These are phyloP conservation scores for Sequoia sempervirens DNA, from an alignment of 75 land plant species.

Conservation along the genomic window DNA sequence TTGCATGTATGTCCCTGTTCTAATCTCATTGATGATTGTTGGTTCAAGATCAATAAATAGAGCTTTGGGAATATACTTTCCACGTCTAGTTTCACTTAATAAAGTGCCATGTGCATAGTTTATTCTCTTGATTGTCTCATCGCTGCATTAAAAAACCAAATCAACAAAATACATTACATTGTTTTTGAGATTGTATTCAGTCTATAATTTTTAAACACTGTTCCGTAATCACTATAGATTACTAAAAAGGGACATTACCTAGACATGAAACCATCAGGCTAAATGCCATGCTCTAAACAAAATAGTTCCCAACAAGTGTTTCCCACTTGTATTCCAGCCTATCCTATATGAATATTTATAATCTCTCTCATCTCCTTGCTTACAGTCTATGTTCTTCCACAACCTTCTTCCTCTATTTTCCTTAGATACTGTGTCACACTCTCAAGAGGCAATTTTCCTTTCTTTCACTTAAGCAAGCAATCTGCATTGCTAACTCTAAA, in stretches of 20 bases:
- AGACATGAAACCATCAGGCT: conserved; percentile 18
- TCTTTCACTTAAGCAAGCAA: background rate
- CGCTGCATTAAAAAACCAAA: background rate
- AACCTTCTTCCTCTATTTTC: background rate
- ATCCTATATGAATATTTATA: conserved; percentile 22
- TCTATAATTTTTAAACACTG: background rate
- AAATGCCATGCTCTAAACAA: conserved; percentile 19
- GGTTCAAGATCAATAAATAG: conserved; percentile 56
- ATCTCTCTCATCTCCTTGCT: conserved; percentile 26
- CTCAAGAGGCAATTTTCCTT: background rate
- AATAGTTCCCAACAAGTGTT: conserved; percentile 31
- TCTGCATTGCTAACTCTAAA: background rate
- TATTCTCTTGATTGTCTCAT: conserved; percentile 14
- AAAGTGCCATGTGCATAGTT: conserved; percentile 51
- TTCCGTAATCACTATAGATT: background rate
- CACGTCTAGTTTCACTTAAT: conserved; percentile 50
- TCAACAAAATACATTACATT: background rate
- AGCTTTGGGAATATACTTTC: conserved; percentile 59
- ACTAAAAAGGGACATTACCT: background rate
- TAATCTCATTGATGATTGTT: conserved; percentile 42
- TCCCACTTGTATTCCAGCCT: conserved; percentile 24
- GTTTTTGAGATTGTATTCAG: background rate
- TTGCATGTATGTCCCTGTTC: conserved; percentile 52
- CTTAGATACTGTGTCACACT: background rate
- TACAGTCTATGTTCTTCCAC: background rate